Evolutionary conservation across 2,329 filamentous ascomycete species (phyloP).

Genomic region (Metarhizium robertsii): DNA sequence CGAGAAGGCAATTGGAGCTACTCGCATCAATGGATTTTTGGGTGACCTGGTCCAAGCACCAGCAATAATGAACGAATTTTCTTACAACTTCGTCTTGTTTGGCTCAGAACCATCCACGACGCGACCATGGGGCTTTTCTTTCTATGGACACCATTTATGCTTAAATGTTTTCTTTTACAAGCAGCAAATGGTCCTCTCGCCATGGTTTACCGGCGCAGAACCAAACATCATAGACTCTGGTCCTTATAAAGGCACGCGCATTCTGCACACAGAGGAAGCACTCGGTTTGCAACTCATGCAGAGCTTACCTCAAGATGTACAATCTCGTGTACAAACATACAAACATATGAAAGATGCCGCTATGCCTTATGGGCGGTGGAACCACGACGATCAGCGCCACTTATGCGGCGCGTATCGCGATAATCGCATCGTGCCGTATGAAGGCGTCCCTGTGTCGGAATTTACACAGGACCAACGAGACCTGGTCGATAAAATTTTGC

Average conservation of each 20-base stretch:
- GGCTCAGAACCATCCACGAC: slow-evolving; percentile 43
- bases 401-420: slow-evolving; percentile 71
- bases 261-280: slow-evolving; percentile 54
- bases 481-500: slow-evolving; percentile 14
- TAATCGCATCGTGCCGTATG: slow-evolving; percentile 66
- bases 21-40: slow-evolving; percentile 68
- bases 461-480: slow-evolving; percentile 39
- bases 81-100: slow-evolving; percentile 69
- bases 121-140: slow-evolving; percentile 60
- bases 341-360: slow-evolving; percentile 50
- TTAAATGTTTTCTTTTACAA: slow-evolving; percentile 60
- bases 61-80: slow-evolving; percentile 61
- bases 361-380: slow-evolving; percentile 65
- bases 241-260: slow-evolving; percentile 51
- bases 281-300: slow-evolving; percentile 64
- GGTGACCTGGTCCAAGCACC: slow-evolving; percentile 56
- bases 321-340: slow-evolving; percentile 46
- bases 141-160: slow-evolving; percentile 74
- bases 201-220: slow-evolving; percentile 73
- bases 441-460: slow-evolving; percentile 50
- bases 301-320: slow-evolving; percentile 36
- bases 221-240: slow-evolving; percentile 65
- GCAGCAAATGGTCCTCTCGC: slow-evolving; percentile 57
- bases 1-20: slow-evolving; percentile 56
- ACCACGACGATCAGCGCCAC: slow-evolving; percentile 71